Evolutionary conservation across 495 filamentous ascomycete species (phyloP).

Genomic region (Neurospora tetrasperma): DNA sequence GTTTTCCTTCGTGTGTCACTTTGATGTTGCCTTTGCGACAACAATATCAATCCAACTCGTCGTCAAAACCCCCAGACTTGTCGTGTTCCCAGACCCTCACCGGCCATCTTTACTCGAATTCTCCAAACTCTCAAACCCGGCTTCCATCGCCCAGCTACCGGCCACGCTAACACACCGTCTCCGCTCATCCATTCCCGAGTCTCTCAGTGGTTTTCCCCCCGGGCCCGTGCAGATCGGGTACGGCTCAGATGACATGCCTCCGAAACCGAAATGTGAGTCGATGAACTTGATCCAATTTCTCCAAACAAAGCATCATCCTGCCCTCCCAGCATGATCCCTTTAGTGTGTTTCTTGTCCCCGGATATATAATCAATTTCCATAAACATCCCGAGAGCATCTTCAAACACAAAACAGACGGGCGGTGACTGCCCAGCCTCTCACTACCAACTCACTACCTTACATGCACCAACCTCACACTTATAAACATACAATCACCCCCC

Average conservation of each 20-base stretch:
- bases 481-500: background rate
- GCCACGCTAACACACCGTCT: background rate
- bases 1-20: background rate
- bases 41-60: background rate
- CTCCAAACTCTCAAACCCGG: background rate
- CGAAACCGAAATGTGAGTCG: conserved; percentile 9
- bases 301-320: background rate
- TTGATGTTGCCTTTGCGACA: background rate
- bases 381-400: background rate
- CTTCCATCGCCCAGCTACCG: background rate
- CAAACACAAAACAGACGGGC: background rate
- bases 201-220: background rate
- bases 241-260: background rate
- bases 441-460: background rate
- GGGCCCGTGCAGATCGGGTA: background rate
- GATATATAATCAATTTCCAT: background rate
- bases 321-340: no score
- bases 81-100: background rate
- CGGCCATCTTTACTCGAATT: background rate
- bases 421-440: background rate
- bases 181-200: background rate
- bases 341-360: background rate
- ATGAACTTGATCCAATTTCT: background rate
- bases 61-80: background rate
- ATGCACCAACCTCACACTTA: background rate